These are phyloP conservation scores for Leccinum longicurvipes DNA, from an alignment of 768 basidiomycete genomes.

Conservation along the genomic window DNA sequence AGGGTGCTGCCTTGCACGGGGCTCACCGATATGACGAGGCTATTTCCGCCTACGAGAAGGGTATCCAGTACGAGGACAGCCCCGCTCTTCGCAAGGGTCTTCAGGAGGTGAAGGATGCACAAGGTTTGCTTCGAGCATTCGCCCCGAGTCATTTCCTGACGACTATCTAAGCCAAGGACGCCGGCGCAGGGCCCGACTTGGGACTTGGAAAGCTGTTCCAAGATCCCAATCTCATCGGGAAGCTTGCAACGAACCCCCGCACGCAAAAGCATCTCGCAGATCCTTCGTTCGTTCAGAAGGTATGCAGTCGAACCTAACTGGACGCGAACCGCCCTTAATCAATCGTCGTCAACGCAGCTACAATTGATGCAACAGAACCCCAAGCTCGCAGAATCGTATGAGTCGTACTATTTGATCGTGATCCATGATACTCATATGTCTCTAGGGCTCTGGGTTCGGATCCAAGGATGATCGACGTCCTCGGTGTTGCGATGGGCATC, in stretches of 20 bases:
- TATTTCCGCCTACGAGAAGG: conserved; percentile 77
- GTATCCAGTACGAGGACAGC: conserved; percentile 79
- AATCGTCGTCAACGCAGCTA: conserved; percentile 38
- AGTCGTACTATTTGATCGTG: not conserved
- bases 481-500: conserved; percentile 90
- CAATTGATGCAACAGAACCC: conserved; percentile 69
- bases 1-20: conserved; percentile 92
- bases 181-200: conserved; percentile 40
- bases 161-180: conserved; percentile 34
- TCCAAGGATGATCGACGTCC: conserved; percentile 89
- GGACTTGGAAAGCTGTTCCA: conserved; percentile 75
- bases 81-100: conserved; percentile 83
- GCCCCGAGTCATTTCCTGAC: not conserved
- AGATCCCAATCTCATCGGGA: conserved; percentile 79
- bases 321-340: not conserved
- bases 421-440: conserved; percentile 3
- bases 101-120: conserved; percentile 82
- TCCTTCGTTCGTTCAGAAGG: conserved; percentile 74
- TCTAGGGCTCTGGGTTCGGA: conserved; percentile 59
- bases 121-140: conserved; percentile 45
- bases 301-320: conserved; percentile 15
- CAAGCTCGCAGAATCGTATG: conserved; percentile 54
- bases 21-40: conserved; percentile 76
- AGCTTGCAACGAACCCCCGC: conserved; percentile 84
- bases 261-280: conserved; percentile 83